Conservation (phyloP, 768 basidiomycete species). For the Albatrellus ellisii region DNA sequence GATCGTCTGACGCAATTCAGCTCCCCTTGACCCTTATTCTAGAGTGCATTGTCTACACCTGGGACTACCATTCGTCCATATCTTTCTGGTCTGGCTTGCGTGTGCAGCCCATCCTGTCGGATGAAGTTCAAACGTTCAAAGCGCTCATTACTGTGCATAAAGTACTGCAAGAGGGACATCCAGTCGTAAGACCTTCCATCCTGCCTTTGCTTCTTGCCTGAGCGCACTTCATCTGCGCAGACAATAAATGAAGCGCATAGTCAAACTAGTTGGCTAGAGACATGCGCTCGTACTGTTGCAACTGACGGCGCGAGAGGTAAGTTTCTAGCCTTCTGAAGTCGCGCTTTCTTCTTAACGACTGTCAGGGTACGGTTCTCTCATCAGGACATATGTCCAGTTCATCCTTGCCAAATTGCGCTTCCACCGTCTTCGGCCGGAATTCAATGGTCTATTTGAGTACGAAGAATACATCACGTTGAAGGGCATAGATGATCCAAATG, state of each 20-base stretch:
- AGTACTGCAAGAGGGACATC: slow-evolving; percentile 95
- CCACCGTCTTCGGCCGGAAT: slow-evolving; percentile 90
- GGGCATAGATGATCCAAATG: slow-evolving; percentile 97
- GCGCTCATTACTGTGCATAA: slow-evolving; percentile 96
- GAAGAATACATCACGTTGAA: slow-evolving; percentile 97
- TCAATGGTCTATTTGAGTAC: slow-evolving; percentile 98
- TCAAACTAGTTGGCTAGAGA: slow-evolving; percentile 97
- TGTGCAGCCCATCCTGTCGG: slow-evolving; percentile 92
- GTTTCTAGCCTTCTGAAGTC: background rate
- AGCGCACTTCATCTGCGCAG: slow-evolving; percentile 28
- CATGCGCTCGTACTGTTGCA: slow-evolving; percentile 83
- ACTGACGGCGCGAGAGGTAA: slow-evolving; percentile 67
- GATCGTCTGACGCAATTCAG: background rate
- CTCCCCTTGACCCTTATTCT: slow-evolving; percentile 3
- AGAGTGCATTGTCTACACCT: slow-evolving; percentile 99
- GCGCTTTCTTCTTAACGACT: background rate
- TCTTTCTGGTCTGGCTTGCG: slow-evolving; percentile 97
- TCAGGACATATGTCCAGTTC: slow-evolving; percentile 93
- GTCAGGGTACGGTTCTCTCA: slow-evolving; percentile 82
- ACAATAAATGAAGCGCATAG: slow-evolving; percentile 94
- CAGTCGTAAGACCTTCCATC: slow-evolving; percentile 48
- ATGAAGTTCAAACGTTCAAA: slow-evolving; percentile 98
- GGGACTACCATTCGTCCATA: slow-evolving; percentile 97
- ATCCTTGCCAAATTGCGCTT: slow-evolving; percentile 92
- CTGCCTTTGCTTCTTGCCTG: slow-evolving; percentile 1